A percentile compares a stretch with the other conserved stretches of the same genome.
Conservation (phyloP, 116 monocot species). For the Posidonia oceanica region DNA sequence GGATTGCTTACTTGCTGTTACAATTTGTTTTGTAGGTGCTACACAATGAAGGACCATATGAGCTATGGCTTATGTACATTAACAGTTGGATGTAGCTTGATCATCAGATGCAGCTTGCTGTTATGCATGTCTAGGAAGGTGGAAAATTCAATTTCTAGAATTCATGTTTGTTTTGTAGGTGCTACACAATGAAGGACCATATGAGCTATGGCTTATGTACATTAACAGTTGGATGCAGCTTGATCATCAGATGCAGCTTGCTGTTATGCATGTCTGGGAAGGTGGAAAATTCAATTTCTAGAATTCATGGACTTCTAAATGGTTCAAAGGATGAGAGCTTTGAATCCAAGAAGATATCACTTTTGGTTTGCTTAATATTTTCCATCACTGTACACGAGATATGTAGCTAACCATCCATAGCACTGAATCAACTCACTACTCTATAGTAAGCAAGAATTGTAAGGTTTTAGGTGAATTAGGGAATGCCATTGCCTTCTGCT, state of each 20-base stretch:
- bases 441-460: too few relatives aligned
- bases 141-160: constrained; percentile 36
- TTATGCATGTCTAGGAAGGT: constrained; percentile 52
- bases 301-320: constrained; percentile 23
- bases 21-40: constrained; percentile 51
- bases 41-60: constrained; percentile 68
- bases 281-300: constrained; percentile 37
- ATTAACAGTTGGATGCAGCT: constrained; percentile 65
- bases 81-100: constrained; percentile 55
- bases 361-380: too few relatives aligned
- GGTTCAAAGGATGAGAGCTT: constrained; percentile 9
- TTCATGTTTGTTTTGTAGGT: constrained; percentile 62
- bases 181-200: constrained; percentile 58
- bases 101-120: constrained; percentile 48
- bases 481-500: too few relatives aligned
- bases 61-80: constrained; percentile 88
- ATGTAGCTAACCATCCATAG: too few relatives aligned
- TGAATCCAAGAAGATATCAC: too few relatives aligned
- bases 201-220: constrained; percentile 90
- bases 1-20: too few relatives aligned
- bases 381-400: too few relatives aligned
- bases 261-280: constrained; percentile 57
- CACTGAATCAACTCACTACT: too few relatives aligned
- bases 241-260: constrained; percentile 44
- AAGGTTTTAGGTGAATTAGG: too few relatives aligned